A percentile compares a stretch with the other conserved stretches of the same genome.
These are phyloP conservation scores for Russula sp. DNA, from an alignment of 768 basidiomycete species.

Conservation along the genomic window DNA sequence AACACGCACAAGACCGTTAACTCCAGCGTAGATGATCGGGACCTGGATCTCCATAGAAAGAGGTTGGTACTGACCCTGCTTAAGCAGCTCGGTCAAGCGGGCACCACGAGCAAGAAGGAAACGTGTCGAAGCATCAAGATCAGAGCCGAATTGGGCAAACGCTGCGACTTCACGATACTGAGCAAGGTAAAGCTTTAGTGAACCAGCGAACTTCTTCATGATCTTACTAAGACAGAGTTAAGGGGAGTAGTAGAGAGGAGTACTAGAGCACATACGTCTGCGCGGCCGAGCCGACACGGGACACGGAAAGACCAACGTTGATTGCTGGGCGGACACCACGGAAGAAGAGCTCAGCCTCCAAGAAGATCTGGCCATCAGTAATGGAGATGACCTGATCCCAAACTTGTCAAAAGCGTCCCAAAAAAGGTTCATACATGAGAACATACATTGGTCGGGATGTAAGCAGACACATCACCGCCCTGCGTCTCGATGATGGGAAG, in stretches of 20 bases:
- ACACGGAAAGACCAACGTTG: constrained; percentile 99
- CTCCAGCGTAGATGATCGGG: constrained; percentile 98
- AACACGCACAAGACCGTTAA: constrained; percentile 85
- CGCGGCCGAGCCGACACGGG: constrained; percentile 99
- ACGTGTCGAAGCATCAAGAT: constrained; percentile 98
- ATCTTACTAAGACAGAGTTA: constrained; percentile 56
- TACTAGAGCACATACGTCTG: constrained; percentile 73
- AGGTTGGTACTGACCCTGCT: constrained; percentile 98
- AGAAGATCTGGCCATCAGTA: constrained; percentile 99
- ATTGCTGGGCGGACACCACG: constrained; percentile 99
- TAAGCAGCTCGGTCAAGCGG: constrained; percentile 93
- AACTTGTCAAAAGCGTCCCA: not conserved
- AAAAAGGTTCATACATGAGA: not conserved
- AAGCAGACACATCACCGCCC: constrained; percentile 99
- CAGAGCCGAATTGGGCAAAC: constrained; percentile 99
- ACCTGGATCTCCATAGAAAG: constrained; percentile 94
- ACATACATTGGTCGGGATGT: constrained; percentile 88
- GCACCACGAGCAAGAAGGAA: constrained; percentile 98
- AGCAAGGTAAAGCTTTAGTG: constrained; percentile 98
- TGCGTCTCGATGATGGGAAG: constrained; percentile 99
- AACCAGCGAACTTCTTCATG: constrained; percentile 99
- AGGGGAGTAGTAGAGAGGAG: not conserved
- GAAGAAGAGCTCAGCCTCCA: constrained; percentile 99
- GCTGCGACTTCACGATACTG: constrained; percentile 99
- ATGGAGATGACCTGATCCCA: constrained; percentile 88